Conservation (phyloP, 768 basidiomycete species). For the Cystobasidium tubakii region DNA sequence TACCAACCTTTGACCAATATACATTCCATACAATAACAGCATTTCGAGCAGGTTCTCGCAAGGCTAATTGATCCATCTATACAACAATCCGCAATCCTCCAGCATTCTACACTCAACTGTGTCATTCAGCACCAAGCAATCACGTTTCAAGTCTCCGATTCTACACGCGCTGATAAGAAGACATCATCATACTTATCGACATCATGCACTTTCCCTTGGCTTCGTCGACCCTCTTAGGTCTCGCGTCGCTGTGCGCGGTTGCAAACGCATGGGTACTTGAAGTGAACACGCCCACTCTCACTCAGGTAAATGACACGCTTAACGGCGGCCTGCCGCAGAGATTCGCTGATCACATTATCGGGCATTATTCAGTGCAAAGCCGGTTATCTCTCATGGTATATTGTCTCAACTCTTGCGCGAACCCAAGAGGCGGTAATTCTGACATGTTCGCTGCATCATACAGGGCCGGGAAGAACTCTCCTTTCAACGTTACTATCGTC, state of each 20-base stretch:
- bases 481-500: slow-evolving; percentile 5
- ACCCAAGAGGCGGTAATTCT: neutral
- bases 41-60: slow-evolving; percentile 4
- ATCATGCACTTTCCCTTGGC: neutral
- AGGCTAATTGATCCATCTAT: neutral
- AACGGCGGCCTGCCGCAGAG: neutral
- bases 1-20: neutral
- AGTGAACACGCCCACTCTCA: neutral
- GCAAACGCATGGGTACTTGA: slow-evolving; percentile 3
- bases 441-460: neutral
- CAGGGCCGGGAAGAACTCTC: slow-evolving; percentile 5
- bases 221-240: neutral
- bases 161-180: neutral
- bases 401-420: neutral
- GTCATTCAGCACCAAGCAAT: neutral
- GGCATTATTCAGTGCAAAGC: neutral
- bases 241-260: neutral
- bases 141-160: neutral
- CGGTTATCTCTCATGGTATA: neutral
- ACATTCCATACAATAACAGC: neutral
- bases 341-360: neutral
- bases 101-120: neutral
- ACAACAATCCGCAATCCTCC: neutral
- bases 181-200: neutral
- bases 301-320: neutral